Evolutionary conservation across 2,329 filamentous ascomycete species (phyloP), one percentile per base, ranked within the genome.

Genomic region (Periglandula ipomoeae): DNA sequence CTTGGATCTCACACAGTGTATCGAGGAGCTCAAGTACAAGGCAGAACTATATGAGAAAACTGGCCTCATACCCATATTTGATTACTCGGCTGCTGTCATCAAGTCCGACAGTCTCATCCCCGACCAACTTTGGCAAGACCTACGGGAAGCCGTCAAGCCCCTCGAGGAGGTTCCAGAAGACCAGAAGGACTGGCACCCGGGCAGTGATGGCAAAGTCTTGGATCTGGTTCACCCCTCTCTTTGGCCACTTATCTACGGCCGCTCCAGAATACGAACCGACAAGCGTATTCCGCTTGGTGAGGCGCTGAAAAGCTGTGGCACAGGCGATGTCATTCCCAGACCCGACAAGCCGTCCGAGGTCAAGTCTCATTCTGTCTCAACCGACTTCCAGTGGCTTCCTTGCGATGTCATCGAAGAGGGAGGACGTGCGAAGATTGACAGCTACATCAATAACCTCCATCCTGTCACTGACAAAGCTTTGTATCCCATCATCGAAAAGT

Each of bases 221-320:
- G 75, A 86, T 57, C 64, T 85, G 1, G 71, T 85, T 5, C 74
- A 85, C 53, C 81, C 82, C 1, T 85, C 79, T 0, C 65, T 85
- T 6, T 85, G 73, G 53, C 80, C 82, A 0, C 61, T 85, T 0
- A 59, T 78, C 1, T 81, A 78, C 54, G 77, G 75, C 0, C 61
- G 62, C 13, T 71, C 70, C 2, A 66, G 67, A 3, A 55, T 66
- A 15, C 40, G 66, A 1, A 41, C 55, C 1, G 47, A 63, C 37
- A 56, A 52, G 34, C 52, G 54, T 2, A 60, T 69, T 38, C 66
- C n/a, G n/a, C n/a, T n/a, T n/a, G n/a, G n/a, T n/a, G n/a, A n/a
- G n/a, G n/a, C n/a, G n/a, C n/a, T n/a, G n/a, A n/a, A n/a, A 70
- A 3, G 54, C 79, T 1, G 48, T 40, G 62, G 68, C 10, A 52